Evolutionary conservation across 2,329 filamentous ascomycete genomes (phyloP), one percentile per base, ranked within the genome.

Genomic region (Oidium heveae): DNA sequence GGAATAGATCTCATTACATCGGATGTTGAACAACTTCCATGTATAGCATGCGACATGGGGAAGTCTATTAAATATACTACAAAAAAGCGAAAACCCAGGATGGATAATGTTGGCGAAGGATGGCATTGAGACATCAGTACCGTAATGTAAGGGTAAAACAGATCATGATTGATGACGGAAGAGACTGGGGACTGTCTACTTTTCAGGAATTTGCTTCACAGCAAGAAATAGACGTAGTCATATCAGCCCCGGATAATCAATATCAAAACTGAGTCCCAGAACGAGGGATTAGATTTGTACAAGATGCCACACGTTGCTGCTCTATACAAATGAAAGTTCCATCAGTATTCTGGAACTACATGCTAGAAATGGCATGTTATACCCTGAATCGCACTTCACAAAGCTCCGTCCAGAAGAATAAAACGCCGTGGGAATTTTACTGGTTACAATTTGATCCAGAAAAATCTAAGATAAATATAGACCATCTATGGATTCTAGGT

Each of bases 281-380:
- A n/a, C 7, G 44, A 28, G 44, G 44, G 28, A 28, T 47, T 10
- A 47, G 13, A 8, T 24, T 47, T 32, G 6, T 47, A 47, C 44
- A 47, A n/a, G 44, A 47, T 47, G 44, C 44, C 22, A 20, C 51
- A 24, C 34, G 18, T 15, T 53, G 18, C 12, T 41, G 34, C 34
- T 18, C 2, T 15, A 53, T 43, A 13, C 51, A 41, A 33, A 53
- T 41, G 36, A 53, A 41, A 32, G 22, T 53, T 4, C 22, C 51
- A n/a, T 53, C 51, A 24, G 36, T 53, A 41, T 53, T 53, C 22
- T 53, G 34, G 51, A 28, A 53, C 36, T 28, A n/a, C 33, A 28
- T 28, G 39, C 24, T n/a, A n/a, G n/a, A n/a, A n/a, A n/a, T n/a
- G n/a, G n/a, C 12, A 28, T 16, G 34, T 51, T 20, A 20, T 32